A percentile compares a stretch with the other conserved stretches of the same genome.
These are phyloP conservation scores for Cercospora sojina DNA, from an alignment of 2,329 filamentous ascomycete species.

Conservation along the genomic window DNA sequence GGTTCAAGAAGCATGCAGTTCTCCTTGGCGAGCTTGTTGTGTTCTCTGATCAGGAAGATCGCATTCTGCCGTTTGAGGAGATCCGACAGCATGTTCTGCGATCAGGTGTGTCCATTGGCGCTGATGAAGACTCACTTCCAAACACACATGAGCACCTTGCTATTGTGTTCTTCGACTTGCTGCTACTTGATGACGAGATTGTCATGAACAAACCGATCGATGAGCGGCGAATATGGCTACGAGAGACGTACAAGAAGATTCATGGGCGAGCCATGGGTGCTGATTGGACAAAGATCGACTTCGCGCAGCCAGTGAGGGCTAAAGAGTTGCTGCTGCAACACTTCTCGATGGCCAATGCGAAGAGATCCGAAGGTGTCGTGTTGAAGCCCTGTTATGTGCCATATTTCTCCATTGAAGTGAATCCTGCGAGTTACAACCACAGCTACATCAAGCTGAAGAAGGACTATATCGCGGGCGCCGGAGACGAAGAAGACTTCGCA, in stretches of 20 bases:
- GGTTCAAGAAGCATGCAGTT: conserved; percentile 66
- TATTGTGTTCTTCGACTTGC: conserved; percentile 61
- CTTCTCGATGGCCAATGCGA: conserved; percentile 66
- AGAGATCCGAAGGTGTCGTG: conserved; percentile 73
- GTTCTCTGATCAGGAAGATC: conserved; percentile 65
- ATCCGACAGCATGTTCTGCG: conserved; percentile 77
- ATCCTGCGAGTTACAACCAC: conserved; percentile 23
- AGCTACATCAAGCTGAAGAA: conserved; percentile 79
- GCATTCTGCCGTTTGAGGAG: conserved; percentile 74
- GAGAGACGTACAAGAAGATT: conserved; percentile 54
- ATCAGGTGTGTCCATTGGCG: conserved; percentile 68
- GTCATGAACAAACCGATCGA: conserved; percentile 57
- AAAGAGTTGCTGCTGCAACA: conserved; percentile 57
- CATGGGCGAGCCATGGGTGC: conserved; percentile 67
- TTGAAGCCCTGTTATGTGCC: conserved; percentile 73
- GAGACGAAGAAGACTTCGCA: conserved; percentile 73
- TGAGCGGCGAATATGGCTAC: conserved; percentile 60
- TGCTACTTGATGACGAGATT: conserved; percentile 56
- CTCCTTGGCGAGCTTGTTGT: conserved; percentile 81
- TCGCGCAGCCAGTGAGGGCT: conserved; percentile 50
- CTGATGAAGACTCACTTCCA: conserved; percentile 63
- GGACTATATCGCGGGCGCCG: conserved; percentile 75
- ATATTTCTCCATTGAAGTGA: conserved; percentile 58
- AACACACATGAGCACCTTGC: conserved; percentile 58
- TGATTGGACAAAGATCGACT: conserved; percentile 66